Evolutionary conservation across 2,329 filamentous ascomycete species (phyloP).

Genomic region (Clarireedia paspali): DNA sequence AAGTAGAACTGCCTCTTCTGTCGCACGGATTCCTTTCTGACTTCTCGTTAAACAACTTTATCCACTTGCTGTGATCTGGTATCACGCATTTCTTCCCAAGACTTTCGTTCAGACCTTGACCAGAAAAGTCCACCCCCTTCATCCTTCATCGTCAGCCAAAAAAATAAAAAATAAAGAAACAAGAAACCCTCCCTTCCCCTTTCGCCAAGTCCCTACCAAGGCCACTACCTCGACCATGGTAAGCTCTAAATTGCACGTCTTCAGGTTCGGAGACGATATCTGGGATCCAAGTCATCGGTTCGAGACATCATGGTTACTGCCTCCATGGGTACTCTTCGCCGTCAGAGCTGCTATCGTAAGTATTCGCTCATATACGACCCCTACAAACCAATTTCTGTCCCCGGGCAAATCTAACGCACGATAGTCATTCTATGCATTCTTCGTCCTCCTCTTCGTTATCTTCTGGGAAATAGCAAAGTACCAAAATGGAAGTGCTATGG

Average conservation of each 20-base stretch:
- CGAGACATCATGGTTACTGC: constrained; percentile 75
- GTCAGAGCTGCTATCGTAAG: constrained; percentile 48
- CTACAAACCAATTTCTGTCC: not conserved
- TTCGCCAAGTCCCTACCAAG: not conserved
- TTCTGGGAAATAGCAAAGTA: constrained; percentile 52
- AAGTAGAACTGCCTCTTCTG: no score
- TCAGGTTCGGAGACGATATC: constrained; percentile 13
- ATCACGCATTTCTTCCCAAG: no score
- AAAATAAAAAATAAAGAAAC: no score
- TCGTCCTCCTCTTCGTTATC: constrained; percentile 61
- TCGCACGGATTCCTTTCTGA: no score
- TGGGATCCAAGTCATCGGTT: constrained; percentile 50
- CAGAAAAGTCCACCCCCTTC: no score
- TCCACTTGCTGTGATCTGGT: no score
- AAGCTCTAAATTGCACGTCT: not conserved
- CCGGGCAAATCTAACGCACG: not conserved
- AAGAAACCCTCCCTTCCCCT: no score
- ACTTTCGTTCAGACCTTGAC: no score
- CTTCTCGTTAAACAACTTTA: no score
- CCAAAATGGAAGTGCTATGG: constrained; percentile 1
- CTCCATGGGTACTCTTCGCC: constrained; percentile 53
- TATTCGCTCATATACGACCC: constrained; percentile 14
- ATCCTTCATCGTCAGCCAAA: not conserved
- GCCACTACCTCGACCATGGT: not conserved
- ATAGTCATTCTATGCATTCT: constrained; percentile 60